Evolutionary conservation across 2,329 filamentous ascomycete genomes (phyloP).

Genomic region (Trichoderma oligosporum): DNA sequence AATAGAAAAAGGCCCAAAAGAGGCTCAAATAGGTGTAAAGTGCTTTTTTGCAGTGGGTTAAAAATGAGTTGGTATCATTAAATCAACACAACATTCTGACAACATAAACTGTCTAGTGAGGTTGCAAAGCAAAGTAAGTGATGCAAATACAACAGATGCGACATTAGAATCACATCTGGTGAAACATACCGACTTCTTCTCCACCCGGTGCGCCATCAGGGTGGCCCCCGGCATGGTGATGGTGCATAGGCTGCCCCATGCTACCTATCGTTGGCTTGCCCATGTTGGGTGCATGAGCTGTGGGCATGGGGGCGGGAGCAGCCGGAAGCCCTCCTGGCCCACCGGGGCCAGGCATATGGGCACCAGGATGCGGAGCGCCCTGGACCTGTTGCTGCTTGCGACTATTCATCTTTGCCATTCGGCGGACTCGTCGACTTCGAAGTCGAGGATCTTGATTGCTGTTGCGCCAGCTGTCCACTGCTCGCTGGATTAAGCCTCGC

Average conservation of each 20-base stretch:
- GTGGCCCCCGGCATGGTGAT: conserved; percentile 50
- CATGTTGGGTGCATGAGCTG: conserved; percentile 53
- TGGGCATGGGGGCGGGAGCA: conserved; percentile 59
- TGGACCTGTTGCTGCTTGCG: conserved; percentile 69
- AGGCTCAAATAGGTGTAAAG: conserved; percentile 28
- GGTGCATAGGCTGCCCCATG: conserved; percentile 67
- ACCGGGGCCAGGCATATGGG: conserved; percentile 65
- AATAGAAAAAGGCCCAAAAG: conserved; percentile 24
- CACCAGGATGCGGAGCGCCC: conserved; percentile 52
- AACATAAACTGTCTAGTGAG: conserved; percentile 25
- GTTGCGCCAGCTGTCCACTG: conserved; percentile 98
- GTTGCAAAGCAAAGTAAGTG: conserved; percentile 27
- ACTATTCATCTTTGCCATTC: conserved; percentile 94
- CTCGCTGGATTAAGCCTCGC: conserved; percentile 90
- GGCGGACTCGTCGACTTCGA: conserved; percentile 83
- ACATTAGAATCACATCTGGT: conserved; percentile 70
- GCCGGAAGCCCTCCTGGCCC: conserved; percentile 62
- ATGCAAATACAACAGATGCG: conserved; percentile 41
- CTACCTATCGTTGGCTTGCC: conserved; percentile 62
- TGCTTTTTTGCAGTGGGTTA: conserved; percentile 22
- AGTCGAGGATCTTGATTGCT: conserved; percentile 94
- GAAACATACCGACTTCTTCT: conserved; percentile 97
- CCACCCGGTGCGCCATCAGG: conserved; percentile 57
- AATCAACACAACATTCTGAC: conserved; percentile 33
- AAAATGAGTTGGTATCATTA: conserved; percentile 38